Conservation (phyloP, 2,329 filamentous ascomycete genomes). For the Fusarium metavorans region DNA sequence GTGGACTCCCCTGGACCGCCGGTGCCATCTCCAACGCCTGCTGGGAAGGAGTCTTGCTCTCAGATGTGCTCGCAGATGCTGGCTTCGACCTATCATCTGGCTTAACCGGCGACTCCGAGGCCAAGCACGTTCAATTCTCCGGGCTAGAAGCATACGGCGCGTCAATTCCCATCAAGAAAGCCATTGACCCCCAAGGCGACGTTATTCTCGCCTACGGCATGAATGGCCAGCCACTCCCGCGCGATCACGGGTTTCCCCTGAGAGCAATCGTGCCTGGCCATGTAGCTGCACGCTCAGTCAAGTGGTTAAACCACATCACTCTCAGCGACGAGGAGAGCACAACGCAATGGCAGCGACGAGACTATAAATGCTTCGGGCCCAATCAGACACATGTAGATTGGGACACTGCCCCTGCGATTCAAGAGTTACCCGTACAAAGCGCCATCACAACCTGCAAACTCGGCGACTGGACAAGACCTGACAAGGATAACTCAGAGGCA, state of each 20-base stretch:
- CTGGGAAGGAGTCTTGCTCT: constrained; percentile 68
- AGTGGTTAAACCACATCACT: constrained; percentile 75
- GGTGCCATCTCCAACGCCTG: constrained; percentile 71
- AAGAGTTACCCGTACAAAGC: constrained; percentile 76
- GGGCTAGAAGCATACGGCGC: constrained; percentile 71
- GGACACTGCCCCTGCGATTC: constrained; percentile 72
- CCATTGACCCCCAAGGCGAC: constrained; percentile 70
- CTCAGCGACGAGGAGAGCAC: constrained; percentile 75
- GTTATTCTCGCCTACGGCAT: constrained; percentile 76
- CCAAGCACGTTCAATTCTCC: constrained; percentile 68
- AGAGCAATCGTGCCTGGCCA: constrained; percentile 73
- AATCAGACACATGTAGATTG: constrained; percentile 71
- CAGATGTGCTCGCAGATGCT: constrained; percentile 68
- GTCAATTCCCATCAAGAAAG: constrained; percentile 70
- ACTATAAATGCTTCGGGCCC: constrained; percentile 78
- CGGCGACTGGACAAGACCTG: constrained; percentile 49
- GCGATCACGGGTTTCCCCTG: constrained; percentile 75
- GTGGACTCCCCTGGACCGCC: constrained; percentile 69
- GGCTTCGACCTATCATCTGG: constrained; percentile 60
- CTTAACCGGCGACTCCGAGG: constrained; percentile 51
- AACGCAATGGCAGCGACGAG: constrained; percentile 74
- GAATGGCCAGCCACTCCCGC: constrained; percentile 72
- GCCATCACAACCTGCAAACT: constrained; percentile 69
- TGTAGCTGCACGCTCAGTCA: constrained; percentile 75
- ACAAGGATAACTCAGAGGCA: not conserved